A percentile compares a stretch with the other conserved stretches of the same genome.
phyloP scores from a whole-genome alignment of 768 basidiomycete species.

The Hericium alpestre region DNA sequence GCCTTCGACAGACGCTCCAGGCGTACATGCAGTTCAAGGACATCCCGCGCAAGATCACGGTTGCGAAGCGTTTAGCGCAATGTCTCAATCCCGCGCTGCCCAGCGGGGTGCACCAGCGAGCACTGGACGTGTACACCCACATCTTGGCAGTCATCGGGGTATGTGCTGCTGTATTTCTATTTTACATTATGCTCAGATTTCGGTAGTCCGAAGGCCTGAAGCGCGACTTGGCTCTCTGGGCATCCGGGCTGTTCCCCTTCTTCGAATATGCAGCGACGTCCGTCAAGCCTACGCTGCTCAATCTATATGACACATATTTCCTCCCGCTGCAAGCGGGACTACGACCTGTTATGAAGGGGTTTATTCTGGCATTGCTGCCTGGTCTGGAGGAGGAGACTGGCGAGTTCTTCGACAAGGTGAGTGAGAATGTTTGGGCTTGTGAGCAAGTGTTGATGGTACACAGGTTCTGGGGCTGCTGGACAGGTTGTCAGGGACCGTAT shows the following conservation, averaged over 20 bases:
- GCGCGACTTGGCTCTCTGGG: conserved; percentile 86
- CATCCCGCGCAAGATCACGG: conserved; percentile 88
- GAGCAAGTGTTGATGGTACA: neutral
- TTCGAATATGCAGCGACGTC: conserved; percentile 99
- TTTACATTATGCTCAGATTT: neutral
- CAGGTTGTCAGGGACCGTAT: conserved; percentile 72
- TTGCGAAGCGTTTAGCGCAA: conserved; percentile 90
- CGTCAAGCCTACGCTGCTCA: conserved; percentile 85
- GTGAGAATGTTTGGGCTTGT: neutral
- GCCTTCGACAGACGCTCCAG: conserved; percentile 65
- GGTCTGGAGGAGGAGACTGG: conserved; percentile 96
- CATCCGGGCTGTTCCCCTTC: conserved; percentile 93
- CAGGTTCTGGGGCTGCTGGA: conserved; percentile 77
- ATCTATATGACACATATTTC: conserved; percentile 89
- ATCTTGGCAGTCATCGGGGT: conserved; percentile 88
- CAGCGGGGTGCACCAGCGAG: conserved; percentile 92
- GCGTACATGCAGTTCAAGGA: conserved; percentile 90
- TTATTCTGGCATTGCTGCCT: conserved; percentile 86
- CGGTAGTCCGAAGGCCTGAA: conserved; percentile 73
- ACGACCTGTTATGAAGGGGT: conserved; percentile 87
- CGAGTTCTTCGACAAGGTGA: conserved; percentile 89
- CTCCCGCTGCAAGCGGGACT: conserved; percentile 72
- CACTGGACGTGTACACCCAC: conserved; percentile 89
- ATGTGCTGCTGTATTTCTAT: conserved; percentile 22
- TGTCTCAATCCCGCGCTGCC: conserved; percentile 97